Evolutionary conservation across 1,284 basidiomycete species (phyloP), one percentile per base, ranked within the genome.

Genomic region (Apiotrichum gracile): DNA sequence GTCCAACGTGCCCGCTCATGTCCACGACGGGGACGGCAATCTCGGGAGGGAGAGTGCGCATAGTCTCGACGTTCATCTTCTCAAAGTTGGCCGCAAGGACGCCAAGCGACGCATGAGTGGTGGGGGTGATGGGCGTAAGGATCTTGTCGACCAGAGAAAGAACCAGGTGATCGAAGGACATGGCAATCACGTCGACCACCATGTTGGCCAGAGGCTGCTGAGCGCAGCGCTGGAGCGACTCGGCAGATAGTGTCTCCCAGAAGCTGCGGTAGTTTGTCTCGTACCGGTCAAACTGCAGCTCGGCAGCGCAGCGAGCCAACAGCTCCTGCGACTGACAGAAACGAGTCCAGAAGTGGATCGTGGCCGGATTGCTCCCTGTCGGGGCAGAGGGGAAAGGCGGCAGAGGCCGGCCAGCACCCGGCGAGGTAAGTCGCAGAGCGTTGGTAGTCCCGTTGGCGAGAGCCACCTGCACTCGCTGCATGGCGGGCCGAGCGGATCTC

Each of bases 271-370:
- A 66, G 39, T 62, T 62, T 24, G 61, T 54, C 38, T 70, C 67
- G 45, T 61, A 72, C n/a, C 56, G 53, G 37, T 67, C 68, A 47
- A 67, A 65, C 25, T 62, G 60, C 8, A 63, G 51, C n/a, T 57
- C 55, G 6, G 57, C 34, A 13, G 66, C 53, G 27, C 54, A 62
- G 6, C 54, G 54, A 5, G 61, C 61, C 7, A 72, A 54, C 1
- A 56, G 54, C 34, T 69, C 66, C 34, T 64, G 64, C 46, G 67
- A 63, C 12, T 62, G 56, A 21, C 61, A 61, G 45, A 70, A 72
- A 10, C 57, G 53, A 37, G 55, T 57, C 65, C 67, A 70, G 33
- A 72, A 66, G 31, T 50, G 50, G 9, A 52, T 55, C 2, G 37
- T 38, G 14, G 50, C 35, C 3, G 44, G 51, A 38, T 61, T 55